Base-by-base conservation (phyloP, 768 basidiomycete species). In the Trichaptum fuscoviolaceum region DNA sequence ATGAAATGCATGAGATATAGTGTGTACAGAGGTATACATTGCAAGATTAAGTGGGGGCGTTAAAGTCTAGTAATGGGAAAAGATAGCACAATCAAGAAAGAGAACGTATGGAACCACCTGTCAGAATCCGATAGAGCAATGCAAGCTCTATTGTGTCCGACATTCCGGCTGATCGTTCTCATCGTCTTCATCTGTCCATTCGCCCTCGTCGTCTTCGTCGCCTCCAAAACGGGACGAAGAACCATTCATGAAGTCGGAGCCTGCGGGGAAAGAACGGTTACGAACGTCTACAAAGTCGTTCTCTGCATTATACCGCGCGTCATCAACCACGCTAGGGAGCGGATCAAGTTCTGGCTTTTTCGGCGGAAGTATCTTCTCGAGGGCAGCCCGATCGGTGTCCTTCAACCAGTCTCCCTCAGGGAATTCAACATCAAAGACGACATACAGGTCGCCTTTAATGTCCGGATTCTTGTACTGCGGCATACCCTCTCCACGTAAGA, bases 401-500 rank as follows among this genome's bases (percentile, higher is more conserved):
- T 79, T 82, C 30, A 95, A 78, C 95, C 95, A 99, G 57, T 87
- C 80, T 63, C 84, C 81, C 66, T 82, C 81, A 15, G 96, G 96
- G 93, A 96, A 95, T 77, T 97, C 95, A 64, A 98, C 83, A 65
- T 90, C 85, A 64, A 97, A 84, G 64, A 89, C 83, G 65, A 98
- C 81, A 71, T 89, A 93, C 52, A 98, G 80, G 72, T 96, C 89
- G 12, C 95, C 95, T 75, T 87, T 90, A 68, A 82, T 77, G 64
- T 87, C 84, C 25, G 86, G 79, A 15, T 81, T 81, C 71, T 88
- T 89, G 77, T 87, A 82, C 15, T 85, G 75, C 1, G 95, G 95
- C 95, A 98, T 96, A 52, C 96, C 96, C 77, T 98, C 95, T 12
- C 88, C 89, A 1, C 87, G 83, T 42, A 97, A 72, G 20, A 90